These are phyloP conservation scores for Dryas integrifolia DNA, from an alignment of 331 rosid species.

Conservation along the genomic window DNA sequence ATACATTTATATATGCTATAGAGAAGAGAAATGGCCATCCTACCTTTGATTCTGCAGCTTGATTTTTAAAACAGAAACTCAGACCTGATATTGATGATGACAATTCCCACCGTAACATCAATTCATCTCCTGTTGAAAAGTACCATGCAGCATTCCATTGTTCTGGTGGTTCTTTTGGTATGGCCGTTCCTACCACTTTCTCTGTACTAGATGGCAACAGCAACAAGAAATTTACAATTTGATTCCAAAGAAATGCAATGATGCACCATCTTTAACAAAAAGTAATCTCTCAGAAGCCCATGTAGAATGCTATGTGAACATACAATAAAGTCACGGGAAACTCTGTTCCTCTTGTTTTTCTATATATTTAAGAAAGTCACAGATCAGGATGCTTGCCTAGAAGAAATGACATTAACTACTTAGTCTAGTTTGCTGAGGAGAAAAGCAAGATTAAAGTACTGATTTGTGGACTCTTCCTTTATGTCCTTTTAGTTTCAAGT, in stretches of 20 bases:
- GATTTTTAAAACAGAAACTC: constrained; percentile 51
- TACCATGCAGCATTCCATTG: constrained; percentile 70
- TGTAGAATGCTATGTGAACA: neutral
- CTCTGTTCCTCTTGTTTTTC: too few relatives aligned
- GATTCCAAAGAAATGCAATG: neutral
- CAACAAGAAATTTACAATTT: constrained; percentile 33
- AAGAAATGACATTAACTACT: neutral
- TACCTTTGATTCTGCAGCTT: constrained; percentile 60
- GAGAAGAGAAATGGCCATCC: constrained; percentile 21
- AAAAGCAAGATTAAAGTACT: neutral
- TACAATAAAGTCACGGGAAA: too few relatives aligned
- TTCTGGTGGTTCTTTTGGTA: constrained; percentile 67
- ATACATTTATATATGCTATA: neutral
- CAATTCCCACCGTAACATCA: constrained; percentile 59
- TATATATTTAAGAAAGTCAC: too few relatives aligned
- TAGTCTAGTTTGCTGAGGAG: neutral
- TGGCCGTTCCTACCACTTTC: constrained; percentile 83
- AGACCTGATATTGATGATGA: constrained; percentile 51
- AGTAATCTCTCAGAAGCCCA: constrained; percentile 2
- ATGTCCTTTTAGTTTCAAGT: too few relatives aligned
- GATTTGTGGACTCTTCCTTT: neutral
- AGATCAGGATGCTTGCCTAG: neutral
- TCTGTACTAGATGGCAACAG: constrained; percentile 66
- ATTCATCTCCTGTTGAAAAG: constrained; percentile 79
- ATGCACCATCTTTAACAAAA: neutral